A percentile compares a stretch with the other conserved stretches of the same genome.
Evolutionary conservation across 164 flowering plant genomes (phyloP).

Genomic region (Magnolia sinica): DNA sequence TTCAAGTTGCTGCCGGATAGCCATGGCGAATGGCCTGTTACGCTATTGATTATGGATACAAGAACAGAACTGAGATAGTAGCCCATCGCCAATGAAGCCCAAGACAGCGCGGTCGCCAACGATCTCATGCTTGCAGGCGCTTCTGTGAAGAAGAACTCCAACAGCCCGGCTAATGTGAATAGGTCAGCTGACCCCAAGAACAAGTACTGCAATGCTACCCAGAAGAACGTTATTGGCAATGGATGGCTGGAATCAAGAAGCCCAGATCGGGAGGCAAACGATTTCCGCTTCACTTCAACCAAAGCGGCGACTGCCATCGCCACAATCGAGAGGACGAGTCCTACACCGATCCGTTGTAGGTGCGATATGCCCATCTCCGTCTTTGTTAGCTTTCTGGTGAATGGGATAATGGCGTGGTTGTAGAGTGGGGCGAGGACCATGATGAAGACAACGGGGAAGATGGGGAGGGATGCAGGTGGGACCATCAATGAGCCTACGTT

Average conservation of each 20-base stretch:
- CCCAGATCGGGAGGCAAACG: conserved; percentile 36
- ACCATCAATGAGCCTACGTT: conserved; percentile 56
- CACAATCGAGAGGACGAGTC: conserved; percentile 63
- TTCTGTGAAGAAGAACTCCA: conserved; percentile 91
- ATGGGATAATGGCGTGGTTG: conserved; percentile 61
- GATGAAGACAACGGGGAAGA: conserved; percentile 83
- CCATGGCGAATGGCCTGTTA: conserved; percentile 58
- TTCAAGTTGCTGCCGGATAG: conserved; percentile 65
- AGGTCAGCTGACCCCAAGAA: conserved; percentile 88
- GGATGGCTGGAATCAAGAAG: conserved; percentile 42
- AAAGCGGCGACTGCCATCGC: conserved; percentile 89
- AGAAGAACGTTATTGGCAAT: conserved; percentile 68
- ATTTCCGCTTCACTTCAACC: conserved; percentile 67
- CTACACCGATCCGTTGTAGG: conserved; percentile 74
- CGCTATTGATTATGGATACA: conserved; percentile 51
- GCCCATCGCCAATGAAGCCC: conserved; percentile 82
- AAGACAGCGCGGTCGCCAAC: conserved; percentile 77
- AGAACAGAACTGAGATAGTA: conserved; percentile 80
- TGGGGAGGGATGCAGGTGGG: conserved; percentile 90
- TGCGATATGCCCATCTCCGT: conserved; percentile 78
- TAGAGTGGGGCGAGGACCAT: conserved; percentile 80
- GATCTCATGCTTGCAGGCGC: conserved; percentile 83
- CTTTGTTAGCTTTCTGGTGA: conserved; percentile 55
- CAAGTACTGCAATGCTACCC: conserved; percentile 78
- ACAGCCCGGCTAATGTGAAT: conserved; percentile 75